Base-by-base conservation (phyloP, 2,329 filamentous ascomycete genomes). In the Aspergillus caelatus region DNA sequence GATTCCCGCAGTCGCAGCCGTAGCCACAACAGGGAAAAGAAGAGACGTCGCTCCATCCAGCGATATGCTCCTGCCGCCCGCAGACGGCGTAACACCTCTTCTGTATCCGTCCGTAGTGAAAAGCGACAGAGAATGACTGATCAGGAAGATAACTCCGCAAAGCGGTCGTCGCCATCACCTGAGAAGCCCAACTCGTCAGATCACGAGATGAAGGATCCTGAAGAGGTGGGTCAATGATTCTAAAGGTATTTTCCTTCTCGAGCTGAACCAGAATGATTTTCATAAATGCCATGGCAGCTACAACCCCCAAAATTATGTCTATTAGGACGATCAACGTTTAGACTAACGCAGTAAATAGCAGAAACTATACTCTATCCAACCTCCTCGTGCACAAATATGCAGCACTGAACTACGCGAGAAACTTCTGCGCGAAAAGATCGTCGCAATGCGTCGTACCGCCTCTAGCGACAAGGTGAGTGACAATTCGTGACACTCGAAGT, bases 11-110 rank as follows among this genome's bases (percentile, higher is more conserved):
- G 73, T 59, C 72, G 70, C 32, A 76, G 75, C 39, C 72, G 67
- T 54, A 71, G 70, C 30, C 68, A 67, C 56, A 67, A 64, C 65
- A 71, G 68, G 66, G 77, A 79, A 52, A 72, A 73, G 60, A 81
- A 80, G 67, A 75, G 80, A 66, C 78, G 79, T 62, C 78, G 78
- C 58, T 83, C 81, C 16, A 69, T 81, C 62, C 72, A 79, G 69
- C 78, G 79, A 76, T 82, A 81, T 75, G 78, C 78, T 60, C 79
- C 80, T 43, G 74, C 71, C 43, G 74, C 70, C 26, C 78, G 78
- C 63, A 77, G 77, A 69, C 74, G 76, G 67, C 79, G 75, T 68
- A 81, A 80, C 65, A 76, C 75, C 60, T 79, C 79, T 66, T 80
- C 80, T 53, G 72, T 75, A 64, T 80, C 79, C 65, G 75, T 74